A percentile compares a stretch with the other conserved stretches of the same genome.
Evolutionary conservation across 2,329 filamentous ascomycete genomes (phyloP).

Genomic region (Colletotrichum gloeosporioides): DNA sequence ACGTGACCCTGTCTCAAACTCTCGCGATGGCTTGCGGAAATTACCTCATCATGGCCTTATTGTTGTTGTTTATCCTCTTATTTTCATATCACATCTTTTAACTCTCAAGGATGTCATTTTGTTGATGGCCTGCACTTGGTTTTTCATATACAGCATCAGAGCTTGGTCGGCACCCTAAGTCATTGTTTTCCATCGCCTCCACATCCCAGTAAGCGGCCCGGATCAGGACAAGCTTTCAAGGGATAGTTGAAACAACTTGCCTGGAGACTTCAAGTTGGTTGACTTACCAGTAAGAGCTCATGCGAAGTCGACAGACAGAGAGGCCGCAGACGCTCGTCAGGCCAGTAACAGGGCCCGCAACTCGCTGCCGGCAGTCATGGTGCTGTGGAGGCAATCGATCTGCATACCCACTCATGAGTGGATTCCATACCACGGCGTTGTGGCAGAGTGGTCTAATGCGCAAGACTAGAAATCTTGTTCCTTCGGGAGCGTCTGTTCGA

Average conservation of each 20-base stretch:
- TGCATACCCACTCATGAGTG: neutral
- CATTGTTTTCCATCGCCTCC: neutral
- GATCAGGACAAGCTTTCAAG: neutral
- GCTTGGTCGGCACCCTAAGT: neutral
- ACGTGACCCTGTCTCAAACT: neutral
- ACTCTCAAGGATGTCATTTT: neutral
- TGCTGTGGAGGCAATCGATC: fast-evolving
- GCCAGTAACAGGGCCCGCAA: neutral
- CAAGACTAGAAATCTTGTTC: slow-evolving; percentile 5
- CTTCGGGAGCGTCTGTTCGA: slow-evolving; percentile 1
- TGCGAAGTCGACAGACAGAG: fast-evolving
- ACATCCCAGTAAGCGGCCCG: neutral
- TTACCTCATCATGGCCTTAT: neutral
- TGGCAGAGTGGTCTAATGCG: slow-evolving; percentile 3
- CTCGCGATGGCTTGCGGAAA: neutral
- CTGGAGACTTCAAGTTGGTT: neutral
- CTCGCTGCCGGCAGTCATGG: neutral
- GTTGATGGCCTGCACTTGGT: neutral
- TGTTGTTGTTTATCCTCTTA: neutral
- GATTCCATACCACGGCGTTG: neutral
- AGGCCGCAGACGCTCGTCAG: neutral
- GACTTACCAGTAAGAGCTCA: neutral
- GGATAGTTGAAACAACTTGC: neutral
- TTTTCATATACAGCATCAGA: neutral
- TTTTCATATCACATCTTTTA: neutral